Percentiles rank a stretch among this genome's conserved stretches.
Evolutionary conservation across 345 rosid species (phyloP).

Genomic region (Excoecaria cochinchinensis): DNA sequence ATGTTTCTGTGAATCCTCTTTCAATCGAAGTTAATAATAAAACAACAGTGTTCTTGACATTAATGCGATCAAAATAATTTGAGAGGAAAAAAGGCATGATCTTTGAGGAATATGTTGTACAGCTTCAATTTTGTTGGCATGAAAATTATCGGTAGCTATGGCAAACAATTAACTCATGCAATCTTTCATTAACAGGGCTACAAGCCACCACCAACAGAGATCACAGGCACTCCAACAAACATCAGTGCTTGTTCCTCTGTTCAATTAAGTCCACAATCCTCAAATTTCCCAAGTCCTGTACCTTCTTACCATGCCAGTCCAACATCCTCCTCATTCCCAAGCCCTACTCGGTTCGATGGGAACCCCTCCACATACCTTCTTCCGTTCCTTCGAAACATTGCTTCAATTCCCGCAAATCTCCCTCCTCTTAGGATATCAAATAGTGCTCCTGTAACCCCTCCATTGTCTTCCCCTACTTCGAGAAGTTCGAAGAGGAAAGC

Average conservation of each 20-base stretch:
- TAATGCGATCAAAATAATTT: conserved; percentile 2
- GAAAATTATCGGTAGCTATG: background rate
- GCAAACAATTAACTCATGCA: background rate
- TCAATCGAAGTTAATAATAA: background rate
- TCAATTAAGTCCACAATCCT: conserved; percentile 38
- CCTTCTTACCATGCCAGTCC: conserved; percentile 40
- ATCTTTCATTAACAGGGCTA: conserved; percentile 23
- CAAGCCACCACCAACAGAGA: conserved; percentile 26
- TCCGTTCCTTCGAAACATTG: conserved; percentile 34
- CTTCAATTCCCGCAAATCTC: conserved; percentile 34
- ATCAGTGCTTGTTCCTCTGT: conserved; percentile 33
- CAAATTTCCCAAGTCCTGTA: conserved; percentile 32
- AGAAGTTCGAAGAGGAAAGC: conserved; percentile 42
- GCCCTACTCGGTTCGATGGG: conserved; percentile 28
- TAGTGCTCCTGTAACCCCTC: conserved; percentile 42
- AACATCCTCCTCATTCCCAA: conserved; percentile 34
- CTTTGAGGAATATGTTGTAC: background rate
- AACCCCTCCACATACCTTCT: conserved; percentile 34
- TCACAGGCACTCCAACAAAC: conserved; percentile 27
- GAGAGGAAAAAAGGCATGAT: background rate
- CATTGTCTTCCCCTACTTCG: conserved; percentile 30
- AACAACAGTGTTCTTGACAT: background rate
- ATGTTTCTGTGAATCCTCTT: background rate
- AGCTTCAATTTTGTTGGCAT: background rate
- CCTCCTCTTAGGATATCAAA: conserved; percentile 37